Conservation (phyloP, 192 early-diverging fungal genomes). For the Coemansia sp. region DNA sequence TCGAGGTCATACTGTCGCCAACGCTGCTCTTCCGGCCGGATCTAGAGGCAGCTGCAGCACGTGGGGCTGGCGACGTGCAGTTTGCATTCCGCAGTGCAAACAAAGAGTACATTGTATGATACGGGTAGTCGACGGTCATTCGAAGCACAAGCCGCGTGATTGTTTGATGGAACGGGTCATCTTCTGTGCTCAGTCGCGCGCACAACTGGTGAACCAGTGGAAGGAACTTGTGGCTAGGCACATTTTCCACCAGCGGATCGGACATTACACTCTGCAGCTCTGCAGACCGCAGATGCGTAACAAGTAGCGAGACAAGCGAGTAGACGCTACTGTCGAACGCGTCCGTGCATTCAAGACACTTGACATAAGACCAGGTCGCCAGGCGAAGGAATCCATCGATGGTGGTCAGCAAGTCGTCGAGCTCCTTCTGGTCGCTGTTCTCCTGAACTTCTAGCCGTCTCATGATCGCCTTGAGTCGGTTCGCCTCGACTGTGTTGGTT, state of each 20-base stretch:
- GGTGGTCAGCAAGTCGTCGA: constrained; percentile 16
- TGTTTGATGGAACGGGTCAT: constrained; percentile 21
- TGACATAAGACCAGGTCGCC: constrained; percentile 41
- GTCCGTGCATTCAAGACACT: constrained; percentile 34
- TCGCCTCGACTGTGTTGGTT: constrained; percentile 7
- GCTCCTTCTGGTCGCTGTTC: constrained; percentile 35
- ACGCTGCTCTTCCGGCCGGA: not conserved
- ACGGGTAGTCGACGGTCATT: constrained; percentile 45
- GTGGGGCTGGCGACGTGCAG: constrained; percentile 14
- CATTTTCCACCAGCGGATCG: constrained; percentile 17
- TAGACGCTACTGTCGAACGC: constrained; percentile 42
- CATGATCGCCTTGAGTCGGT: constrained; percentile 22
- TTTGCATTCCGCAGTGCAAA: constrained; percentile 51
- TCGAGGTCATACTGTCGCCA: constrained; percentile 11
- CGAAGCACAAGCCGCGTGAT: constrained; percentile 27
- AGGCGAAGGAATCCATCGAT: constrained; percentile 40
- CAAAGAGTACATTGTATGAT: constrained; percentile 39
- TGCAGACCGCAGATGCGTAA: constrained; percentile 34
- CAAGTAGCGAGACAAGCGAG: constrained; percentile 37
- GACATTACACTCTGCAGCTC: constrained; percentile 26
- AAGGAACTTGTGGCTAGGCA: constrained; percentile 49
- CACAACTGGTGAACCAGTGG: constrained; percentile 49
- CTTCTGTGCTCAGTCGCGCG: constrained; percentile 40
- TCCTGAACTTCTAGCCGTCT: constrained; percentile 41
- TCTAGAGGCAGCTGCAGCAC: constrained; percentile 1